Evolutionary conservation across 140 eudicot species (phyloP).

Genomic region (Oenanthe javanica): DNA sequence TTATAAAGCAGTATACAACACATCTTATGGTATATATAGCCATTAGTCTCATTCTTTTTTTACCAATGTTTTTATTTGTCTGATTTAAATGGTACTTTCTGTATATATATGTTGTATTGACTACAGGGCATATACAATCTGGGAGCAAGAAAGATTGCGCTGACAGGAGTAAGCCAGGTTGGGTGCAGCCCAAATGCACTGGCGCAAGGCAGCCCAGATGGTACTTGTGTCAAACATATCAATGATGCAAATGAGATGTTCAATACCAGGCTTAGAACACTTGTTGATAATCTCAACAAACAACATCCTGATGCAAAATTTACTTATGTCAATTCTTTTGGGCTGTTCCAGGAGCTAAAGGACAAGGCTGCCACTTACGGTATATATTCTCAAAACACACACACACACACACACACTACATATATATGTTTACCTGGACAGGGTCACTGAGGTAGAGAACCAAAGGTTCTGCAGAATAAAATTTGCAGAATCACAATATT

Average conservation of each 20-base stretch:
- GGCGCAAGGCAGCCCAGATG: not conserved
- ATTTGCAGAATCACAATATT: too few species aligned
- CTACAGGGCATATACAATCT: not conserved
- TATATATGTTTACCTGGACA: too few species aligned
- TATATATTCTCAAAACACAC: not conserved
- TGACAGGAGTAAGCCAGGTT: not conserved
- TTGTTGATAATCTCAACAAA: not conserved
- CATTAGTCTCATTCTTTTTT: too few species aligned
- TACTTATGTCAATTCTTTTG: not conserved
- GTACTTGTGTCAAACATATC: not conserved
- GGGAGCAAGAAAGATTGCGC: not conserved
- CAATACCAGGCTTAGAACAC: not conserved
- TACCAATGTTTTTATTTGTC: not conserved
- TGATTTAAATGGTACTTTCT: not conserved
- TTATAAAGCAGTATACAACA: conserved; percentile 24
- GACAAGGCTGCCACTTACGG: not conserved
- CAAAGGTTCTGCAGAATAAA: too few species aligned
- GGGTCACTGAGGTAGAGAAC: too few species aligned
- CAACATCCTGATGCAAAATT: not conserved
- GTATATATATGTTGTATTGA: not conserved
- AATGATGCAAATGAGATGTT: not conserved
- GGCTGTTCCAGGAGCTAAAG: not conserved
- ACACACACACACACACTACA: too few species aligned
- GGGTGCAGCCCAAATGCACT: not conserved
- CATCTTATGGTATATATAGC: conserved; percentile 25